Evolutionary conservation across 2,329 filamentous ascomycete genomes (phyloP).

Genomic region (Alternaria brassicicola): DNA sequence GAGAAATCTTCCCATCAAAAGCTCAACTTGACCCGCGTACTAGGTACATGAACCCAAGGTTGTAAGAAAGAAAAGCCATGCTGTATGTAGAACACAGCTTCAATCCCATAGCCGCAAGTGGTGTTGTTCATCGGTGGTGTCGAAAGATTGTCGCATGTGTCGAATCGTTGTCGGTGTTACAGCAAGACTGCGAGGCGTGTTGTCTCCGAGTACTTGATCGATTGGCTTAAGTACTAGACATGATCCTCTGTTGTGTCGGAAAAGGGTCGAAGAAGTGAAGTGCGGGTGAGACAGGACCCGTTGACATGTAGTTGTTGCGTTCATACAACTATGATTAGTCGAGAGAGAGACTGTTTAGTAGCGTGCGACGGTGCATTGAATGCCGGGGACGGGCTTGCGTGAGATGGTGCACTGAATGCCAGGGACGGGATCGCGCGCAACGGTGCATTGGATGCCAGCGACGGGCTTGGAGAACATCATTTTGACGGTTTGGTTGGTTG

Average conservation of each 20-base stretch:
- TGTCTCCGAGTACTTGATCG: not conserved
- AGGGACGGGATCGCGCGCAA: not conserved
- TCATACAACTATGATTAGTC: not conserved
- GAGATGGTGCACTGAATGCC: conserved; percentile 12
- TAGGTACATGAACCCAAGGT: not conserved
- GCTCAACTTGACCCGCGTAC: not conserved
- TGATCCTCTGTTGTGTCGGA: not conserved
- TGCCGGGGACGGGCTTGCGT: not conserved
- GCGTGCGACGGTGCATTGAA: not conserved
- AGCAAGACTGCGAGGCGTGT: not conserved
- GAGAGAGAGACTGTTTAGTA: not conserved
- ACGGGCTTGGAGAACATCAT: conserved; percentile 11
- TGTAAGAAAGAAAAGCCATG: not conserved
- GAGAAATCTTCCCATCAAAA: not conserved
- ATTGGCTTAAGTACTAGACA: not conserved
- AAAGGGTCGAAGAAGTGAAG: not conserved
- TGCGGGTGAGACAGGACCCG: not conserved
- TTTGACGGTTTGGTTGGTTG: conserved; percentile 15
- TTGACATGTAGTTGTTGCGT: not conserved
- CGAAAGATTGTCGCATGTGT: not conserved
- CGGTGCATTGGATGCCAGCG: not conserved
- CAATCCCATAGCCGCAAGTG: not conserved
- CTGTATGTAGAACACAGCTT: not conserved
- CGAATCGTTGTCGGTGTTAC: not conserved
- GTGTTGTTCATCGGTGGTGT: not conserved